Percentiles rank a stretch among this genome's conserved stretches.
phyloP scores from a whole-genome alignment of 2,329 filamentous ascomycete species.

The Clarireedia paspali region DNA sequence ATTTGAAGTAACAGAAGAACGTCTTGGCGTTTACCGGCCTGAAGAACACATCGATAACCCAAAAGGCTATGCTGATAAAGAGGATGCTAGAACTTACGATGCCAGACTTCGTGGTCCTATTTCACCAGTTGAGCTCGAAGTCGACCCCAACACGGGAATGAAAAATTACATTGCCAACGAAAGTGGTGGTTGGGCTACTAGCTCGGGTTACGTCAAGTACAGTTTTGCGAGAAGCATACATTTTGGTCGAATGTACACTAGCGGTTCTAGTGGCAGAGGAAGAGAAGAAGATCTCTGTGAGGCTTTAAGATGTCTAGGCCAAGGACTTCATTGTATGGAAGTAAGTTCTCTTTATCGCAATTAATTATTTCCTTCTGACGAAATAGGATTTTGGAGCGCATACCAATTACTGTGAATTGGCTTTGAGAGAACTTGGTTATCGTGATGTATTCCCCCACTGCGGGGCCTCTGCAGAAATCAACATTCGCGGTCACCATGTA shows the following conservation, averaged over 20 bases:
- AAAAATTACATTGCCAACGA: slow-evolving; percentile 99
- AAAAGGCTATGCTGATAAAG: slow-evolving; percentile 73
- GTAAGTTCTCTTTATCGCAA: slow-evolving; percentile 6
- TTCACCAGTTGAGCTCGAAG: slow-evolving; percentile 59
- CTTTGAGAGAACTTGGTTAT: slow-evolving; percentile 64
- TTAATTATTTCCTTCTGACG: slow-evolving; percentile 12
- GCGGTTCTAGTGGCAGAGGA: slow-evolving; percentile 52
- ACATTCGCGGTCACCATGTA: slow-evolving; percentile 56
- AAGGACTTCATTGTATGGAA: slow-evolving; percentile 48
- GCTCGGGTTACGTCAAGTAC: slow-evolving; percentile 73
- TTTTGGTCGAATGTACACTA: slow-evolving; percentile 67
- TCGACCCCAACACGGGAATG: slow-evolving; percentile 80
- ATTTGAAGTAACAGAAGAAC: slow-evolving; percentile 75
- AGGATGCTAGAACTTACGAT: slow-evolving; percentile 79
- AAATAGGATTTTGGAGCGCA: slow-evolving; percentile 63
- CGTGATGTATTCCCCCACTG: slow-evolving; percentile 66
- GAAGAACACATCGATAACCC: slow-evolving; percentile 73
- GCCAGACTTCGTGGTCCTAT: slow-evolving; percentile 75
- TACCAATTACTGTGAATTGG: slow-evolving; percentile 77
- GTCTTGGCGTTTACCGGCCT: slow-evolving; percentile 72
- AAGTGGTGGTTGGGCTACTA: slow-evolving; percentile 79
- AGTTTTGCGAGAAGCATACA: slow-evolving; percentile 70
- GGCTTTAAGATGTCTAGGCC: slow-evolving; percentile 57
- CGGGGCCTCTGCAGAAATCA: slow-evolving; percentile 58
- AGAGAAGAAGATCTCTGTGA: slow-evolving; percentile 75